Conservation (phyloP, 495 filamentous ascomycete species). For the Venustampulla echinocandica region DNA sequence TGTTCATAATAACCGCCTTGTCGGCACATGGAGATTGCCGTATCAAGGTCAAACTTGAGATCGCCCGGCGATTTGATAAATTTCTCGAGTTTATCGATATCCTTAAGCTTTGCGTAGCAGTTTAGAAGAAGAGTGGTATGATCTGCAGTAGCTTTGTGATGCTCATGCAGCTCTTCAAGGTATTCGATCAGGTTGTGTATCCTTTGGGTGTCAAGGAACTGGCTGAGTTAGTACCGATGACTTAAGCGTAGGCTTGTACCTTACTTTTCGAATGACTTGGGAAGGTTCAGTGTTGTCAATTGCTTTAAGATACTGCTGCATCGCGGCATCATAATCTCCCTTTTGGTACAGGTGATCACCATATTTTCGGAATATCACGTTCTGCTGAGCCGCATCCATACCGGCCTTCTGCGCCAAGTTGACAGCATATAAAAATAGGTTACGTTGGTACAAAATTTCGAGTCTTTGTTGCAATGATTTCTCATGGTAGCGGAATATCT, state of each 20-base stretch:
- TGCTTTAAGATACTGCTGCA: conserved; percentile 95
- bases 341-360: conserved; percentile 95
- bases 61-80: conserved; percentile 96
- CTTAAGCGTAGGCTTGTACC: background rate
- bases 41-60: conserved; percentile 93
- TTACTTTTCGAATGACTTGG: conserved; percentile 83
- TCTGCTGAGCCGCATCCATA: conserved; percentile 68
- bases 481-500: conserved; percentile 87
- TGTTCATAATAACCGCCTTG: conserved; percentile 98
- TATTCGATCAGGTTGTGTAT: conserved; percentile 98
- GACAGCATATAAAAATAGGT: conserved; percentile 85
- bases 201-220: conserved; percentile 90
- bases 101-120: conserved; percentile 95
- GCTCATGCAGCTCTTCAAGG: conserved; percentile 91
- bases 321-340: conserved; percentile 89
- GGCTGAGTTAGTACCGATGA: background rate
- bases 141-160: conserved; percentile 87
- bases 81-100: conserved; percentile 86
- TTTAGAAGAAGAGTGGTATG: conserved; percentile 92
- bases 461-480: conserved; percentile 84
- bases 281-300: conserved; percentile 94
- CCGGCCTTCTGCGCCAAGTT: conserved; percentile 87
- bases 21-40: conserved; percentile 93
- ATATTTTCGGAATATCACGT: conserved; percentile 86
- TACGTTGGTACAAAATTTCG: conserved; percentile 88